Conservation (phyloP, 108 stramenopile species). For the Phaeodactylum tricornutum region DNA sequence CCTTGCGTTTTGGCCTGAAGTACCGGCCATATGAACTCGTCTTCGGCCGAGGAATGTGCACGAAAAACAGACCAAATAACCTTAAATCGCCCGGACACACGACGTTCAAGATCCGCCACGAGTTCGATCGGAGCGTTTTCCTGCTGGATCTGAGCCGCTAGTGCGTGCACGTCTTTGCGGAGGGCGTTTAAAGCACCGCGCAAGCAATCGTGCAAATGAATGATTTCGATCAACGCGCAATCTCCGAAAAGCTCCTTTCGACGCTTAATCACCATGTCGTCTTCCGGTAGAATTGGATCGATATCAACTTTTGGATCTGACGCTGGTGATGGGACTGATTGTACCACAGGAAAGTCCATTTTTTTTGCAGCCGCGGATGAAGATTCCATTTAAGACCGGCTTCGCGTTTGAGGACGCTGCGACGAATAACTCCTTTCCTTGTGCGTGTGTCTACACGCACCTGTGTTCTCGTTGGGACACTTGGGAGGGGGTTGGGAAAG, state of each 20-base stretch:
- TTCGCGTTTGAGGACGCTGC: too few species aligned
- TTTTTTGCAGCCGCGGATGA: too few species aligned
- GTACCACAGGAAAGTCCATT: too few species aligned
- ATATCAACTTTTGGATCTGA: too few species aligned
- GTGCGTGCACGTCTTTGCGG: constrained; percentile 48
- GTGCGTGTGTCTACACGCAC: too few species aligned
- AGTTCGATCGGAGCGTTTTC: background rate
- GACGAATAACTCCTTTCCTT: too few species aligned
- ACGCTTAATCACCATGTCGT: constrained; percentile 9
- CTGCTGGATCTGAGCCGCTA: constrained; percentile 26
- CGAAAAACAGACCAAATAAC: constrained; percentile 92
- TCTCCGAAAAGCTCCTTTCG: constrained; percentile 54
- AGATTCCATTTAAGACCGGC: too few species aligned
- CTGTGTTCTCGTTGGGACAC: too few species aligned
- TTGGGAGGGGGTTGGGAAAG: too few species aligned
- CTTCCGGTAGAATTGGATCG: background rate
- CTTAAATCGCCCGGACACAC: constrained; percentile 75
- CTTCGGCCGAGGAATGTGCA: constrained; percentile 91
- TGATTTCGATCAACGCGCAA: constrained; percentile 81
- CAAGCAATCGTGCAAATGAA: constrained; percentile 83
- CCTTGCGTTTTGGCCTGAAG: constrained; percentile 57
- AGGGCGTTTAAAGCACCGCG: constrained; percentile 65
- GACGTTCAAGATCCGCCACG: constrained; percentile 36
- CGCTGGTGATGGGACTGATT: too few species aligned
- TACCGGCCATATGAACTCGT: constrained; percentile 96